phyloP scores from a whole-genome alignment of 2,329 filamentous ascomycete genomes.

The Plenodomus tracheiphilus region DNA sequence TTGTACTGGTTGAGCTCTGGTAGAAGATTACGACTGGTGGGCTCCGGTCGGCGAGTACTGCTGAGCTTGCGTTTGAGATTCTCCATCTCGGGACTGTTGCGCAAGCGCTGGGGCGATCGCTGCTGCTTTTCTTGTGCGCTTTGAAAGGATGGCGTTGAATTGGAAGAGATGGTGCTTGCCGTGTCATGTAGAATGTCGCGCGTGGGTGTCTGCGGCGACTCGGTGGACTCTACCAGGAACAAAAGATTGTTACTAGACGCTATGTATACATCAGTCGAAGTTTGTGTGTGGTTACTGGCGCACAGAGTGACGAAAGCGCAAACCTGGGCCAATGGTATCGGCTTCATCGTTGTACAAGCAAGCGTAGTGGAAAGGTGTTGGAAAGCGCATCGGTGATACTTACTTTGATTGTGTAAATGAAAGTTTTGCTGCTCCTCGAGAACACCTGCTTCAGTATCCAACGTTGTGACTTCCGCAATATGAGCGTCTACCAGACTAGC shows the following conservation, averaged over 20 bases:
- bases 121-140: slow-evolving; percentile 31
- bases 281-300: slow-evolving; percentile 13
- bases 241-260: slow-evolving; percentile 34
- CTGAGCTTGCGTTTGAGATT: slow-evolving; percentile 45
- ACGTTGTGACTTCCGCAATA: slow-evolving; percentile 44
- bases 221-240: slow-evolving; percentile 29
- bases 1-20: slow-evolving; percentile 46
- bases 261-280: slow-evolving; percentile 20
- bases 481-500: slow-evolving; percentile 44
- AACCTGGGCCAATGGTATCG: slow-evolving; percentile 1
- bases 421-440: slow-evolving; percentile 43
- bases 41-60: slow-evolving; percentile 37
- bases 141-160: slow-evolving; percentile 24
- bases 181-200: slow-evolving; percentile 21
- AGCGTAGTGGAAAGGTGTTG: slow-evolving; percentile 1
- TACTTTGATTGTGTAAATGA: slow-evolving; percentile 36
- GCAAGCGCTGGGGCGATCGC: slow-evolving; percentile 21
- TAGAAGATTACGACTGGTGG: slow-evolving; percentile 37
- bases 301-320: slow-evolving; percentile 2
- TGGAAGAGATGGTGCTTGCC: too few species aligned
- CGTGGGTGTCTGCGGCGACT: slow-evolving; percentile 23
- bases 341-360: slow-evolving; percentile 1
- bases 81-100: slow-evolving; percentile 41
- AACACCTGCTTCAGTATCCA: slow-evolving; percentile 43
- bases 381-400: slow-evolving; percentile 6